Base-by-base conservation (phyloP, 441 rosid species). In the Viola pubescens region DNA sequence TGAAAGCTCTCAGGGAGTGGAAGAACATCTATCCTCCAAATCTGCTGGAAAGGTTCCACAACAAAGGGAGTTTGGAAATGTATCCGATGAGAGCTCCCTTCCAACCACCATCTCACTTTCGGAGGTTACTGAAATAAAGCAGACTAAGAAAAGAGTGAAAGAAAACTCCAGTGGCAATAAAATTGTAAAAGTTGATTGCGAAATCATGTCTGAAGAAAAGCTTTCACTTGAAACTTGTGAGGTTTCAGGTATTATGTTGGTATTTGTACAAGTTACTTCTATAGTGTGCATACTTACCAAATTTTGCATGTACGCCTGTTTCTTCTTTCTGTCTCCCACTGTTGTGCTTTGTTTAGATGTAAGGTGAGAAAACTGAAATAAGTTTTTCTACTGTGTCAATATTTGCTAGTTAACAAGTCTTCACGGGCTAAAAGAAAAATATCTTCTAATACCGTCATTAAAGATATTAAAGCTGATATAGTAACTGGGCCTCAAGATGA, bases 401-500 rank as follows among this genome's bases (percentile, higher is more conserved):
- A 60, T 7, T 57, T 68, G 47, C 26, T 59, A 80, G 85, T 73
- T 48, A 69, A 69, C 63, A 68, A 53, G 52, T 44, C 54, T 50
- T 63, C 58, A 48, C 65, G 3, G 53, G 40, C 49, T 54, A 73
- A 71, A 67, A 73, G 62, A 54, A 73, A 75, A 67, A 48, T 63
- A 59, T 70, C 71, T 67, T 59, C 73, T 56, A 65, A 65, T 60
- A 38, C 74, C 58, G 59, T 47, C 53, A 48, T 38, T 63, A 65
- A 70, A 74, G 66, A 62, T 56, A 45, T 59, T 60, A 59, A 62
- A 65, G 44, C 62, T 0, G 70, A 51, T 68, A 62, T 40, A 63
- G 66, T 56, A 41, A 14, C 71, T 48, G 40, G 42, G 45, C 69
- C 78, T 67, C 77, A 61, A 55, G 77, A 70, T 64, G 96, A 92